These are phyloP conservation scores for Mortierella sp. DNA, from an alignment of 371 early-diverging fungal genomes.

Conservation along the genomic window DNA sequence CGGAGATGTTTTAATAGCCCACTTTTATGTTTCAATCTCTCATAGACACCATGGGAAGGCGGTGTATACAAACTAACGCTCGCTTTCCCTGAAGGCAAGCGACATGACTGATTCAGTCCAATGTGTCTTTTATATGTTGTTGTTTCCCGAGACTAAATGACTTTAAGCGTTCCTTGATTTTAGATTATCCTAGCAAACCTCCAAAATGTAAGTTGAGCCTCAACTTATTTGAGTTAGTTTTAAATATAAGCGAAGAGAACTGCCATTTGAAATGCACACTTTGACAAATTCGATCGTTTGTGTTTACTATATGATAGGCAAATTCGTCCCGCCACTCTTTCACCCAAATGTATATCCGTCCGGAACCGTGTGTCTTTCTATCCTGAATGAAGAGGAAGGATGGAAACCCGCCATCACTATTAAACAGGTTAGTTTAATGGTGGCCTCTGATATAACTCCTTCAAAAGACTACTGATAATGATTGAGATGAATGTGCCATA, in stretches of 20 bases:
- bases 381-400: slow-evolving; percentile 95
- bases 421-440: slow-evolving; percentile 82
- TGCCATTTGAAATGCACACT: neutral
- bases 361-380: slow-evolving; percentile 99
- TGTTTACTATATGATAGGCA: slow-evolving; percentile 61
- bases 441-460: neutral
- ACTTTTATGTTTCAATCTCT: neutral
- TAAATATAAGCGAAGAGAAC: neutral
- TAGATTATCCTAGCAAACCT: slow-evolving; percentile 87
- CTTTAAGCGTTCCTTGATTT: neutral
- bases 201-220: slow-evolving; percentile 77
- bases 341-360: slow-evolving; percentile 99
- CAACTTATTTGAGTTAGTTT: neutral
- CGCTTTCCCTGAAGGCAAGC: slow-evolving; percentile 89
- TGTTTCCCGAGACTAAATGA: neutral
- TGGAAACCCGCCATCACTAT: slow-evolving; percentile 99
- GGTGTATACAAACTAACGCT: slow-evolving; percentile 95
- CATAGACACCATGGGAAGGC: slow-evolving; percentile 94
- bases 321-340: slow-evolving; percentile 93
- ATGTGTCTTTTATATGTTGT: neutral
- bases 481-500: slow-evolving; percentile 36
- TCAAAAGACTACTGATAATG: neutral
- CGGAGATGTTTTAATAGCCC: neutral
- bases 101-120: neutral
- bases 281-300: neutral